Conservation (phyloP, 2,329 filamentous ascomycete genomes). For the Talaromyces albobiverticillius region DNA sequence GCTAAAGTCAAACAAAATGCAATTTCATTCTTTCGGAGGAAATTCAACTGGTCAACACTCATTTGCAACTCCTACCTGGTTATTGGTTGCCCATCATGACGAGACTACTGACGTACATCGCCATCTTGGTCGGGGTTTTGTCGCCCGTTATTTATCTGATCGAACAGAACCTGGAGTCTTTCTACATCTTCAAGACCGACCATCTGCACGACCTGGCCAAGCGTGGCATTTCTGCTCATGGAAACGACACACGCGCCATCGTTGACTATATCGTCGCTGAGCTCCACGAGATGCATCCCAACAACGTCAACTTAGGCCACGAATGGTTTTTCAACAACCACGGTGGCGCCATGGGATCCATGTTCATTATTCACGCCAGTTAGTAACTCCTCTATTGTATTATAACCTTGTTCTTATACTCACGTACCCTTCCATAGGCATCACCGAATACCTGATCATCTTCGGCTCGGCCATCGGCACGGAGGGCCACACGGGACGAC, state of each 20-base stretch:
- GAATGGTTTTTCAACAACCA: constrained; percentile 93
- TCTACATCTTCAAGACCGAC: constrained; percentile 73
- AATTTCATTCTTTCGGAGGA: too few relatives aligned
- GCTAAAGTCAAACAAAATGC: too few relatives aligned
- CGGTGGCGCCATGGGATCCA: constrained; percentile 84
- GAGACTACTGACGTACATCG: constrained; percentile 27
- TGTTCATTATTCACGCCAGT: constrained; percentile 88
- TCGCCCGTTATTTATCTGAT: constrained; percentile 34
- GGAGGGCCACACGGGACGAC: constrained; percentile 81
- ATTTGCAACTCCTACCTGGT: neutral
- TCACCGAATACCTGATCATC: constrained; percentile 88
- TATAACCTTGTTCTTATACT: neutral
- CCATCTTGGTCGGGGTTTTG: constrained; percentile 33
- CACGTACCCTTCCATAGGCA: constrained; percentile 27
- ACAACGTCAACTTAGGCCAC: constrained; percentile 65
- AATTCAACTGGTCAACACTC: too few relatives aligned
- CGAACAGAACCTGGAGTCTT: constrained; percentile 38
- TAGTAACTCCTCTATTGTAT: constrained; percentile 27
- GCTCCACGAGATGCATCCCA: constrained; percentile 52
- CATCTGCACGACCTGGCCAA: constrained; percentile 67
- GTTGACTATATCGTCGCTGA: constrained; percentile 68
- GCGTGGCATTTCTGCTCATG: constrained; percentile 64
- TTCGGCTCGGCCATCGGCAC: constrained; percentile 69
- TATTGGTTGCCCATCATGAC: neutral
- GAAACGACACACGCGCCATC: constrained; percentile 69